Evolutionary conservation across 352 stramenopile genomes (phyloP).

Genomic region (Pythium sp.): DNA sequence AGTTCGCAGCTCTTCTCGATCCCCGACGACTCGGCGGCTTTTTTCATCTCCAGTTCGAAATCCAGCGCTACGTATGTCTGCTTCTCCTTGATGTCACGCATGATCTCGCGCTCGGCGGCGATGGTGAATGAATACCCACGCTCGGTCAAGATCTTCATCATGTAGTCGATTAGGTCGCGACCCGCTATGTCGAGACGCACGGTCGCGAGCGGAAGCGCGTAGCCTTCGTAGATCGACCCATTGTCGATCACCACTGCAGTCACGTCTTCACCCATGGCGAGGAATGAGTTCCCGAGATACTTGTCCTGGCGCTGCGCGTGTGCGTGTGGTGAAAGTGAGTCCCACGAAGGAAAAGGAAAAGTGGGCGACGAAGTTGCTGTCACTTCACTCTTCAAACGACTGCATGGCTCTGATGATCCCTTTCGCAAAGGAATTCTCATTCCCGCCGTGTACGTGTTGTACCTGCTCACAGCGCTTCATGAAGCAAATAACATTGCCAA

Average conservation of each 20-base stretch:
- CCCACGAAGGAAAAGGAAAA: constrained; percentile 1
- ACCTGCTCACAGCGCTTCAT: no score
- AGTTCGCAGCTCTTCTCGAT: constrained; percentile 97
- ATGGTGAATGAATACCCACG: constrained; percentile 94
- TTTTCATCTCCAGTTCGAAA: constrained; percentile 94
- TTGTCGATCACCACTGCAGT: constrained; percentile 92
- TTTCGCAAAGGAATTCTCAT: no score
- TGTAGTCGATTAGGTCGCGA: constrained; percentile 93
- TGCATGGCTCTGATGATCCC: no score
- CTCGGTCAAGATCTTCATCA: constrained; percentile 96
- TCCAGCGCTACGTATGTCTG: constrained; percentile 94
- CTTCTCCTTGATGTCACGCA: constrained; percentile 97
- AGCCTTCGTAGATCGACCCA: constrained; percentile 98
- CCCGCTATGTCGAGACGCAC: constrained; percentile 85
- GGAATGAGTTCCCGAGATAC: neutral
- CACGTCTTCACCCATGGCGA: constrained; percentile 59
- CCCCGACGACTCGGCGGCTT: constrained; percentile 49
- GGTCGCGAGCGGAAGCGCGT: constrained; percentile 31
- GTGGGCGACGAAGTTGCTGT: neutral
- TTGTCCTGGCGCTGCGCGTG: neutral
- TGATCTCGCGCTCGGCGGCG: constrained; percentile 93
- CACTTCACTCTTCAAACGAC: neutral
- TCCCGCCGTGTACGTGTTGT: no score
- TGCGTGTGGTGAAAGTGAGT: neutral
- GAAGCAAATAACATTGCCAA: no score